Percentiles rank a stretch among this genome's conserved stretches.
phyloP scores from a whole-genome alignment of 179 eudicot genomes.

The Spinacia oleracea region DNA sequence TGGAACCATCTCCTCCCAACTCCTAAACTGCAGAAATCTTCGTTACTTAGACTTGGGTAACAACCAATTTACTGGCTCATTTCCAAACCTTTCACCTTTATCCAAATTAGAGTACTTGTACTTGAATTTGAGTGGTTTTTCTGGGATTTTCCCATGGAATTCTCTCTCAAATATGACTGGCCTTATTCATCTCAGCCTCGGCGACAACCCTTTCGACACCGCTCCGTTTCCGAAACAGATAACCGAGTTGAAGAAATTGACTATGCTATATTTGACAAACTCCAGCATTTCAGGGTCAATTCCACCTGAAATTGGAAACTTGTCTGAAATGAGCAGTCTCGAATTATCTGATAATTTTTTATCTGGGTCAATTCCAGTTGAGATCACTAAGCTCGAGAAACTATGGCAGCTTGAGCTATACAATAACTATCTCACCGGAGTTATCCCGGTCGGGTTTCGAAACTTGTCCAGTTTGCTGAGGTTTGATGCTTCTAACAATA shows the following conservation, averaged over 20 bases:
- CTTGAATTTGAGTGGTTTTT: constrained; percentile 52
- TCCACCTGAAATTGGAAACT: constrained; percentile 58
- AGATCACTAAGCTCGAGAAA: constrained; percentile 49
- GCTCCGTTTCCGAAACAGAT: constrained; percentile 53
- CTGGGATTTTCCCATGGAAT: constrained; percentile 70
- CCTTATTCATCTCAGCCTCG: constrained; percentile 54
- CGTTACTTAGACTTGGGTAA: constrained; percentile 70
- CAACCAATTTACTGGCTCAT: constrained; percentile 55
- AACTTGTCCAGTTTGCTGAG: constrained; percentile 48
- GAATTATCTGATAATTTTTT: constrained; percentile 55
- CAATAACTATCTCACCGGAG: constrained; percentile 57
- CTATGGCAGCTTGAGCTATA: constrained; percentile 72
- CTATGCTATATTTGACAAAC: constrained; percentile 60
- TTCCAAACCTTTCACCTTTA: constrained; percentile 57
- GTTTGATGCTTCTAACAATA: constrained; percentile 69
- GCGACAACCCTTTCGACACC: constrained; percentile 59
- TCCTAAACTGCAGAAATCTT: constrained; percentile 44
- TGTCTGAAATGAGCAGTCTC: constrained; percentile 46
- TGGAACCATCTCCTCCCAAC: constrained; percentile 36
- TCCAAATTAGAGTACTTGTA: constrained; percentile 39
- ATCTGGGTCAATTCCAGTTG: constrained; percentile 57
- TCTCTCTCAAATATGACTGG: constrained; percentile 52
- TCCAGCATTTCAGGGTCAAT: constrained; percentile 69
- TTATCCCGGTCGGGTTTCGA: constrained; percentile 63
- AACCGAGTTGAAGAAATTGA: constrained; percentile 33